A percentile compares a stretch with the other conserved stretches of the same genome.
Conservation (phyloP, 768 basidiomycete genomes). For the Pleurotus djamor region DNA sequence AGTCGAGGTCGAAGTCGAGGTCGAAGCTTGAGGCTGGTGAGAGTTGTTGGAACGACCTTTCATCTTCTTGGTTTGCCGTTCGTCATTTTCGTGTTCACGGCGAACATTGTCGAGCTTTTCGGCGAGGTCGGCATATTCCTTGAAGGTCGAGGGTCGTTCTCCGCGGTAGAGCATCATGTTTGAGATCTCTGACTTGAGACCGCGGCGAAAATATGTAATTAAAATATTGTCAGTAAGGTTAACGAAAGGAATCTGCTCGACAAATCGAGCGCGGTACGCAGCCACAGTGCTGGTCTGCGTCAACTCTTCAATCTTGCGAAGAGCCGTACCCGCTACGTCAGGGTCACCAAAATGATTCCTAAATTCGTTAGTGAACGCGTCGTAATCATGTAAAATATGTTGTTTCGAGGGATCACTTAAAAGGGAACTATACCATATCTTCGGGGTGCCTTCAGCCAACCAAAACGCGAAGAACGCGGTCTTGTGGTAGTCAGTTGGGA, state of each 20-base stretch:
- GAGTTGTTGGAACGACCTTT: slow-evolving; percentile 8
- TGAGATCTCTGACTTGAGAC: slow-evolving; percentile 24
- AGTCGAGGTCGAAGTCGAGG: not conserved
- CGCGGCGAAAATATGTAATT: slow-evolving; percentile 25
- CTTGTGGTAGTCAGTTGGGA: slow-evolving; percentile 23
- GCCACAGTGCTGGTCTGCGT: slow-evolving; percentile 25
- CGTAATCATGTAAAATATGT: slow-evolving; percentile 22
- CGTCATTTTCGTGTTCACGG: slow-evolving; percentile 16
- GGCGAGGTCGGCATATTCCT: slow-evolving; percentile 15
- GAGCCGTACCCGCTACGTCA: slow-evolving; percentile 20
- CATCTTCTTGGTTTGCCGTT: slow-evolving; percentile 5
- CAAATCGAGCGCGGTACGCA: slow-evolving; percentile 22
- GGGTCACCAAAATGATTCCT: slow-evolving; percentile 23
- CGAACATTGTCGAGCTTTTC: slow-evolving; percentile 25
- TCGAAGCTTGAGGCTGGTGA: not conserved
- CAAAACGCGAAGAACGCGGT: slow-evolving; percentile 22
- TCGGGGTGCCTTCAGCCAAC: slow-evolving; percentile 24
- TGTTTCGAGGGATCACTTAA: slow-evolving; percentile 8
- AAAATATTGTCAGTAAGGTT: slow-evolving; percentile 26
- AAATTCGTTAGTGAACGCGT: slow-evolving; percentile 20
- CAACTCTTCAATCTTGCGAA: slow-evolving; percentile 23
- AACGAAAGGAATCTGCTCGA: slow-evolving; percentile 20
- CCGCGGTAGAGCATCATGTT: slow-evolving; percentile 15
- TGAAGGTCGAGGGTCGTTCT: slow-evolving; percentile 14
- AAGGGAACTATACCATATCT: slow-evolving; percentile 26